Conservation (phyloP, 164 flowering plant genomes). For the Vitis riparia region DNA sequence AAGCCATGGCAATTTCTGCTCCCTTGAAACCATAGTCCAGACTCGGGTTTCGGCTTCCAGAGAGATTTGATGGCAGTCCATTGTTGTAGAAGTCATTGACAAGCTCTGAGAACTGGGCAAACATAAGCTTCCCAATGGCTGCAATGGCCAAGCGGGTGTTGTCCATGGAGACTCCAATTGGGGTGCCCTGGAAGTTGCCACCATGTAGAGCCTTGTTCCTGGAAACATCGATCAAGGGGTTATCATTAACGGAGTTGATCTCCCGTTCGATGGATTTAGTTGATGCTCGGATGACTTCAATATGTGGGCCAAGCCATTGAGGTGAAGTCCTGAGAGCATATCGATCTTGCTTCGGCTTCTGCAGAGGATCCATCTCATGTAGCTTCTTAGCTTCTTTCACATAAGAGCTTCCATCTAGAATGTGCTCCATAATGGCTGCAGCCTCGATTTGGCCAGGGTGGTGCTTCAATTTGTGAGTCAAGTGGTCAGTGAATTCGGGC, state of each 20-base stretch:
- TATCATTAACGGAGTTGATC: conserved; percentile 16
- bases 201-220: conserved; percentile 15
- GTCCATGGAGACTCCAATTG: conserved; percentile 17
- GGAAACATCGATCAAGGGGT: conserved; percentile 15
- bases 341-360: conserved; percentile 15
- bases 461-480: conserved; percentile 12
- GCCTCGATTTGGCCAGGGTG: conserved; percentile 15
- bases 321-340: conserved; percentile 14
- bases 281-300: conserved; percentile 14
- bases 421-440: conserved; percentile 15
- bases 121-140: conserved; percentile 14
- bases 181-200: conserved; percentile 16
- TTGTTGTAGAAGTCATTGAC: conserved; percentile 16
- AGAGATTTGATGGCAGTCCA: conserved; percentile 13
- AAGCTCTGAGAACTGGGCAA: conserved; percentile 15
- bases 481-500: conserved; percentile 15
- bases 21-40: conserved; percentile 17
- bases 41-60: conserved; percentile 12
- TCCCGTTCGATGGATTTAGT: conserved; percentile 13
- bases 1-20: conserved; percentile 15
- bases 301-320: conserved; percentile 15
- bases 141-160: conserved; percentile 12
- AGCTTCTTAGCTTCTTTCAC: conserved; percentile 9
- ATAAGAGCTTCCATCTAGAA: conserved; percentile 13
- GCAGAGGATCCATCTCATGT: conserved; percentile 7